These are phyloP conservation scores for Gossypium ekmanianum DNA, from an alignment of 345 rosid genomes.

Conservation along the genomic window DNA sequence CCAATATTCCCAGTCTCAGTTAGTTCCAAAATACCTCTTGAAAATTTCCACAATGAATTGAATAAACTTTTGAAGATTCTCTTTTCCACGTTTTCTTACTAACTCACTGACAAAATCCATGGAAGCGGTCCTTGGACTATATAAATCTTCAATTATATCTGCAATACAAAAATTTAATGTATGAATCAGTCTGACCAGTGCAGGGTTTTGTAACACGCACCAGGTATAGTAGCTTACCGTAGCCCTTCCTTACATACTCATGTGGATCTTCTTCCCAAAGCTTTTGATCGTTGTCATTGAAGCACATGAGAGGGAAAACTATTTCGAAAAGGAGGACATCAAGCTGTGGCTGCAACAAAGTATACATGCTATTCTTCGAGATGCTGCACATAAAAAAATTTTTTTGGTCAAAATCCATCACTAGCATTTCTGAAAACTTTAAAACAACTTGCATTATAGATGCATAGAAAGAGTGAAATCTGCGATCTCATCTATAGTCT, in stretches of 20 bases:
- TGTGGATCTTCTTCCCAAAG: slow-evolving; percentile 99
- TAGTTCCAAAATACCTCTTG: slow-evolving; percentile 43
- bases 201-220: background rate
- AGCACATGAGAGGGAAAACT: slow-evolving; percentile 97
- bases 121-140: slow-evolving; percentile 94
- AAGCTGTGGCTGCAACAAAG: slow-evolving; percentile 75
- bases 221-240: slow-evolving; percentile 56
- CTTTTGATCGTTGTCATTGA: slow-evolving; percentile 91
- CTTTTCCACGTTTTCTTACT: slow-evolving; percentile 91
- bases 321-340: slow-evolving; percentile 94
- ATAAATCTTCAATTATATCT: slow-evolving; percentile 99
- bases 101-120: slow-evolving; percentile 98
- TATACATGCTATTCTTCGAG: slow-evolving; percentile 75
- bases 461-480: background rate
- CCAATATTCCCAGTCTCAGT: background rate
- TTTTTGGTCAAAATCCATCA: background rate
- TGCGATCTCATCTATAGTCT: background rate
- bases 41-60: slow-evolving; percentile 75
- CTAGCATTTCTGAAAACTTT: background rate
- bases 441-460: background rate
- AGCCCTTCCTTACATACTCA: slow-evolving; percentile 99
- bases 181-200: slow-evolving; percentile 14
- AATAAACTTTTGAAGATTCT: slow-evolving; percentile 85
- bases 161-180: slow-evolving; percentile 24
- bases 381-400: slow-evolving; percentile 45